Conservation (phyloP, 768 basidiomycete species). For the Boletus patriciae region DNA sequence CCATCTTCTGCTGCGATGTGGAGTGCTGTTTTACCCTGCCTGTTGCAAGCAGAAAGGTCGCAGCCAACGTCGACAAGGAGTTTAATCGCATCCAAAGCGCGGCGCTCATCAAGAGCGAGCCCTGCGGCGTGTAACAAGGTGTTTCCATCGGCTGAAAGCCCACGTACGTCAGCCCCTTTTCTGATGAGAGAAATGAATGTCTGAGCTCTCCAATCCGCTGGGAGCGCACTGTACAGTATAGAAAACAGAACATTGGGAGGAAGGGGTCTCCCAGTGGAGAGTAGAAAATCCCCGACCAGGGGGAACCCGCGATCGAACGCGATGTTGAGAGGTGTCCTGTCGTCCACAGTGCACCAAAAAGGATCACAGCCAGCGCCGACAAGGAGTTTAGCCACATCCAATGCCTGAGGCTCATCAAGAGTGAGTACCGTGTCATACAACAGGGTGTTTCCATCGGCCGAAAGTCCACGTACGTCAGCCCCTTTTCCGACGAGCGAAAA, state of each 20-base stretch:
- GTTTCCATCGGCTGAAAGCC: not conserved
- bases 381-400: not conserved
- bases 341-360: not conserved
- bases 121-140: not conserved
- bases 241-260: not conserved
- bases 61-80: not conserved
- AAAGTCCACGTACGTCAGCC: not conserved
- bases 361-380: not conserved
- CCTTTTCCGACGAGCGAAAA: not conserved
- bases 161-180: not conserved
- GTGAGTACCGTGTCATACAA: not conserved
- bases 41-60: not conserved
- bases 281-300: not conserved
- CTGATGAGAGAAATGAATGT: not conserved
- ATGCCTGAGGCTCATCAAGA: not conserved
- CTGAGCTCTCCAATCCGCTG: not conserved
- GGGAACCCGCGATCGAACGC: not conserved
- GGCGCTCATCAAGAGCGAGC: not conserved
- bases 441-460: not conserved
- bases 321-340: not conserved
- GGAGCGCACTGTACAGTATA: not conserved
- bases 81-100: not conserved
- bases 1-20: not conserved
- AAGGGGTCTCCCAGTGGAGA: not conserved
- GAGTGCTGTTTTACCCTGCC: not conserved